Conservation (phyloP, 192 early-diverging fungal species). For the Coemansia aciculifera region DNA sequence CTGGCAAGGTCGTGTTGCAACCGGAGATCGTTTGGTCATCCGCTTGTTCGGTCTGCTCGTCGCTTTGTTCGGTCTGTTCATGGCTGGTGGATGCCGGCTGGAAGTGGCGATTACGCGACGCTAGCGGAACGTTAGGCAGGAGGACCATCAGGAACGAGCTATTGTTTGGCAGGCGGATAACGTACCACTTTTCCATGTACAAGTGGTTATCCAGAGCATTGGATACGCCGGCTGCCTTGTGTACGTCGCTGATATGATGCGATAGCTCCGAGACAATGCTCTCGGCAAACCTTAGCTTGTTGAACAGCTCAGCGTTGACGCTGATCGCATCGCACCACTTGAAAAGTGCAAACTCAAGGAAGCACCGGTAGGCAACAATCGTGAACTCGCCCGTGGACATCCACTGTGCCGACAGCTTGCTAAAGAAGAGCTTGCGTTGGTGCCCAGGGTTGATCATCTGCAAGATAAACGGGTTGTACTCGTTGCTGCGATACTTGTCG, state of each 20-base stretch:
- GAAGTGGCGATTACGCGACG: constrained; percentile 26
- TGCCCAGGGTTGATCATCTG: constrained; percentile 45
- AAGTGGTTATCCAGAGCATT: constrained; percentile 51
- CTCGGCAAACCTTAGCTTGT: constrained; percentile 50
- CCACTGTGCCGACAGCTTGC: constrained; percentile 40
- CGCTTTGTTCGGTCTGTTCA: neutral
- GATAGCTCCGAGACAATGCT: constrained; percentile 47
- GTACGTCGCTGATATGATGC: constrained; percentile 25
- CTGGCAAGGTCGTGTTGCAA: neutral
- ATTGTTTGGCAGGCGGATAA: constrained; percentile 50
- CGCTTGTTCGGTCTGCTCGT: neutral
- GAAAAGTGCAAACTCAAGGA: constrained; percentile 55
- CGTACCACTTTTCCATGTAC: constrained; percentile 56
- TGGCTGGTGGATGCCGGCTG: neutral
- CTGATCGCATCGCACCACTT: constrained; percentile 51
- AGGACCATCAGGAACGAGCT: constrained; percentile 53
- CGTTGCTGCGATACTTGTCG: constrained; percentile 45
- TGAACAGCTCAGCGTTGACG: constrained; percentile 48
- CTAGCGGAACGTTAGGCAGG: constrained; percentile 44
- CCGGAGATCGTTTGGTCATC: neutral
- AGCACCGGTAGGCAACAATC: constrained; percentile 49
- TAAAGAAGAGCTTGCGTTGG: constrained; percentile 50
- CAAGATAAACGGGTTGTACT: constrained; percentile 56
- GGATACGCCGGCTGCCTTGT: constrained; percentile 34
- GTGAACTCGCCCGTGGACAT: constrained; percentile 56